A percentile compares a stretch with the other conserved stretches of the same genome.
Evolutionary conservation across 2,329 filamentous ascomycete species (phyloP).

Genomic region (Mycosphaerella sp.): DNA sequence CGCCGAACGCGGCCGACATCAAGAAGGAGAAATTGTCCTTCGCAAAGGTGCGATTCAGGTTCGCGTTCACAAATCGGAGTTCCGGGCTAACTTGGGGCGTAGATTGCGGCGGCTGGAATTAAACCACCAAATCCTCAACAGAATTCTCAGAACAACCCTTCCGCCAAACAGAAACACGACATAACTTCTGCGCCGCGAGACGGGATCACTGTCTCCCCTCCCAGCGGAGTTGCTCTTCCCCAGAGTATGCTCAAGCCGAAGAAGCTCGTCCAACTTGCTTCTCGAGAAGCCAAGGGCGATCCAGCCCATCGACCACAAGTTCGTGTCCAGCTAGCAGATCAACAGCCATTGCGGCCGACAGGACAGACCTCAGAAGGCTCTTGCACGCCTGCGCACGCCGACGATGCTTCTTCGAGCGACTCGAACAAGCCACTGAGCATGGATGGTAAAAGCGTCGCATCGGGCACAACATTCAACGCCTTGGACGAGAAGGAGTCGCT

Average conservation of each 20-base stretch:
- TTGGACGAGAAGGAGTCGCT: slow-evolving; percentile 94
- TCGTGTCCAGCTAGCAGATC: slow-evolving; percentile 24
- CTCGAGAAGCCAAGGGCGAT: slow-evolving; percentile 14
- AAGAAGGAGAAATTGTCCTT: slow-evolving; percentile 33
- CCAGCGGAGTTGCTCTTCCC: slow-evolving; percentile 6
- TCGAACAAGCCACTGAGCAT: slow-evolving; percentile 81
- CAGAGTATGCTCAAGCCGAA: slow-evolving; percentile 17
- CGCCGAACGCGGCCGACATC: slow-evolving; percentile 21
- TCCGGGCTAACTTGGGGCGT: slow-evolving; percentile 11
- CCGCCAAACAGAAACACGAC: slow-evolving; percentile 15
- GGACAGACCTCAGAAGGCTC: slow-evolving; percentile 14
- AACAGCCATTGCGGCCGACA: slow-evolving; percentile 13
- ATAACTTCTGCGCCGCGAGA: slow-evolving; percentile 22
- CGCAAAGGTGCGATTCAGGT: slow-evolving; percentile 31
- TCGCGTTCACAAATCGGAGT: not conserved
- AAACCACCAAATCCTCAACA: slow-evolving; percentile 25
- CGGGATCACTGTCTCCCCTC: slow-evolving; percentile 14
- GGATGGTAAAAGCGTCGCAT: slow-evolving; percentile 90
- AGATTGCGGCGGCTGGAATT: slow-evolving; percentile 32
- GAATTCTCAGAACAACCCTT: slow-evolving; percentile 10
- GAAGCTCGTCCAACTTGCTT: slow-evolving; percentile 20
- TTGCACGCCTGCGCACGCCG: slow-evolving; percentile 26
- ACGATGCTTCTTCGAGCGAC: slow-evolving; percentile 49
- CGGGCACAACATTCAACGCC: slow-evolving; percentile 80
- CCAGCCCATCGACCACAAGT: slow-evolving; percentile 18